phyloP scores from a whole-genome alignment of 371 early-diverging fungal species.

The Mortierella sp. region DNA sequence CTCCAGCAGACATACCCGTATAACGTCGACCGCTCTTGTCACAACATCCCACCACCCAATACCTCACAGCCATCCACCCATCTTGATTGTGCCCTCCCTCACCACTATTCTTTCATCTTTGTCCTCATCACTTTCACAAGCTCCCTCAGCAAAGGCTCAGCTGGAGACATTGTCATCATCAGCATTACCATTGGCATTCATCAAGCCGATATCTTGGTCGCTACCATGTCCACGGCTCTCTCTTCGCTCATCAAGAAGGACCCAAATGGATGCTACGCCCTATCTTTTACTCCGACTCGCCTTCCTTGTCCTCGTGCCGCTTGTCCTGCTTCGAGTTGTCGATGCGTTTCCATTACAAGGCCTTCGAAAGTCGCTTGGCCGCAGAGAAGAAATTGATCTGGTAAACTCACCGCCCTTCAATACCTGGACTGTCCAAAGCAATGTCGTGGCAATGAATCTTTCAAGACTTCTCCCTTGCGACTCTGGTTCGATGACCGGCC shows the following conservation, averaged over 20 bases:
- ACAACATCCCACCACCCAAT: neutral
- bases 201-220: neutral
- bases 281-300: neutral
- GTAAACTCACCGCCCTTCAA: neutral
- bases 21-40: neutral
- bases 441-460: conserved; percentile 29
- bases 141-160: neutral
- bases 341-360: conserved; percentile 5
- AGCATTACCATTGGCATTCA: neutral
- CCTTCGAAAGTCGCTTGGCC: neutral
- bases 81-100: neutral
- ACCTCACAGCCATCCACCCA: neutral
- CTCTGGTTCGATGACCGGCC: conserved; percentile 33
- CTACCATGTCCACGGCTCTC: neutral
- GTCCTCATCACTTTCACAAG: neutral
- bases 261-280: too few relatives aligned
- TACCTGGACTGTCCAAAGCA: neutral
- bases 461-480: conserved; percentile 30
- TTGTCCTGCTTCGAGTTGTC: neutral
- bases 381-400: neutral
- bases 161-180: neutral
- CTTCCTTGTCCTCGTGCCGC: neutral
- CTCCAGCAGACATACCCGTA: neutral
- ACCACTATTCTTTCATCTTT: neutral
- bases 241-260: neutral